A percentile compares a stretch with the other conserved stretches of the same genome.
Evolutionary conservation across 176 grass and related monocot genomes (phyloP).

Genomic region (Oryza brachyantha): DNA sequence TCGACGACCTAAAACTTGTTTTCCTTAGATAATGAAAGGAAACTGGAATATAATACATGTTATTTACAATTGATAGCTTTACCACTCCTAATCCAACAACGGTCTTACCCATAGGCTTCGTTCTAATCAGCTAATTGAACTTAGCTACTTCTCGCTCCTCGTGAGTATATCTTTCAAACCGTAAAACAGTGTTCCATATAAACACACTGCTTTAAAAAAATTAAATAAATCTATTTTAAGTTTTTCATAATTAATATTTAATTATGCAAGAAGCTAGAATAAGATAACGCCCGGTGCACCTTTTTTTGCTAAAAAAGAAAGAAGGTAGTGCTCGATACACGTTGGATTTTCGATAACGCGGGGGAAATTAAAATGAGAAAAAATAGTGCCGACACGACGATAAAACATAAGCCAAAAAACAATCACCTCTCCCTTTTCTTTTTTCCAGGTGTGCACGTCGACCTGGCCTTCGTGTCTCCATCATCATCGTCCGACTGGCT

Average conservation of each 20-base stretch:
- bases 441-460: background rate
- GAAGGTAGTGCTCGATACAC: background rate
- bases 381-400: background rate
- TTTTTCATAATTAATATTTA: too few relatives aligned
- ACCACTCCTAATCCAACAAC: background rate
- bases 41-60: background rate
- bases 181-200: too few relatives aligned
- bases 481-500: background rate
- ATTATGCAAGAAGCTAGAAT: background rate
- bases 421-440: background rate
- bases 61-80: background rate
- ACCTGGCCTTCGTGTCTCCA: slow-evolving; percentile 4
- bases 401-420: background rate
- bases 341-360: background rate
- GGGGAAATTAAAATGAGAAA: too few relatives aligned
- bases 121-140: too few relatives aligned
- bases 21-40: too few relatives aligned
- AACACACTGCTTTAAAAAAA: too few relatives aligned
- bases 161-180: too few relatives aligned
- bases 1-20: too few relatives aligned
- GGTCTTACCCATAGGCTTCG: background rate
- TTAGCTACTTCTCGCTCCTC: too few relatives aligned
- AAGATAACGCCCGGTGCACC: background rate
- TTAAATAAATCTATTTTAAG: too few relatives aligned
- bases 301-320: background rate